A percentile compares a stretch with the other conserved stretches of the same genome.
phyloP scores from a whole-genome alignment of 805 yeast species.

The Wickerhamomyces alni region DNA sequence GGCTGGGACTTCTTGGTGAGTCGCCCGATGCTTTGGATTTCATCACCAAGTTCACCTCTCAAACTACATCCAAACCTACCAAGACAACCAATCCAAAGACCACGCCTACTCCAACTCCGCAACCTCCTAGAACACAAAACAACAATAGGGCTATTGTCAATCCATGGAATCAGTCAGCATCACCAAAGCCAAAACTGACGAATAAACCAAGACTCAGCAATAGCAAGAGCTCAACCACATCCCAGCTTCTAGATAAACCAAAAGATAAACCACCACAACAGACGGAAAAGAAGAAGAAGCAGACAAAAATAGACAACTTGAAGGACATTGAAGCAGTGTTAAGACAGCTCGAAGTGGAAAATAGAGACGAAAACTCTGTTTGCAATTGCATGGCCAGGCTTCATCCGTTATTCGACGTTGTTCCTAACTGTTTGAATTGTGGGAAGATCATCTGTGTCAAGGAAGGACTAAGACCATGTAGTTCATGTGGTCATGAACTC shows the following conservation, averaged over 20 bases:
- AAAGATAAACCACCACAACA: constrained; percentile 22
- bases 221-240: constrained; percentile 33
- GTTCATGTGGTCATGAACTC: constrained; percentile 69
- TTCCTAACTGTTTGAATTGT: constrained; percentile 91
- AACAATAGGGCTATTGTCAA: constrained; percentile 1
- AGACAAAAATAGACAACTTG: constrained; percentile 46
- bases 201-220: constrained; percentile 11
- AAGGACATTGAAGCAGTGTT: constrained; percentile 63
- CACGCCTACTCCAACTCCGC: no score
- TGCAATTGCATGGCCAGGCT: constrained; percentile 85
- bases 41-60: constrained; percentile 35
- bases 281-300: constrained; percentile 31
- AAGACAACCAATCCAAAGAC: no score
- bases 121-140: no score
- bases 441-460: constrained; percentile 89
- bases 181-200: constrained; percentile 1
- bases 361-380: constrained; percentile 21
- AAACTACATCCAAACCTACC: background rate
- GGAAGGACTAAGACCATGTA: constrained; percentile 89
- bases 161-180: constrained; percentile 13
- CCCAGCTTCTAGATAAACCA: constrained; percentile 42
- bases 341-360: constrained; percentile 41
- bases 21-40: constrained; percentile 46
- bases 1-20: constrained; percentile 51
- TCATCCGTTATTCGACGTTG: constrained; percentile 83